Evolutionary conservation across 2,329 filamentous ascomycete species (phyloP).

Genomic region (Calonectria ilicicola): DNA sequence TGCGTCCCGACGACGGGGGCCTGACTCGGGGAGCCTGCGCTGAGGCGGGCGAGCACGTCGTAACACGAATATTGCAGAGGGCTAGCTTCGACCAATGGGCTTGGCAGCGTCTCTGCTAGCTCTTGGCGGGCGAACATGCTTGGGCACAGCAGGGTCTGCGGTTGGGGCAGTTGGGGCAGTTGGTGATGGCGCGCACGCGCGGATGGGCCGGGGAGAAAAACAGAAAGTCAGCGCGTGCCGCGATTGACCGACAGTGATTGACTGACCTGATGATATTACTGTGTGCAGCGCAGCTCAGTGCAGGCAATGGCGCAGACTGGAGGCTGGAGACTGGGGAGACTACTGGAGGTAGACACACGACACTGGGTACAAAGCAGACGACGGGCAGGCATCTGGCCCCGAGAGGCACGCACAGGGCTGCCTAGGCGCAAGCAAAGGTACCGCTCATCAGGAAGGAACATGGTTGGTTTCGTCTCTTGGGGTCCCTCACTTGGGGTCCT

Average conservation of each 20-base stretch:
- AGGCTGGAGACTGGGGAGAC: background rate
- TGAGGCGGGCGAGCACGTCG: background rate
- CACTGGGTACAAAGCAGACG: background rate
- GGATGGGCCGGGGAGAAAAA: constrained; percentile 13
- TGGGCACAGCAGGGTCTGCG: background rate
- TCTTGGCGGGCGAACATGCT: background rate
- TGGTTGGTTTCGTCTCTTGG: constrained; percentile 17
- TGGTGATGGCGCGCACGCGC: constrained; percentile 2
- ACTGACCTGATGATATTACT: background rate
- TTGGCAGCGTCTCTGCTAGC: background rate
- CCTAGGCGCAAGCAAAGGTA: background rate
- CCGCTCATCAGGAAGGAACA: background rate
- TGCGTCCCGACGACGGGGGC: constrained; percentile 1
- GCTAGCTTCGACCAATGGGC: background rate
- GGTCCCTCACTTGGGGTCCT: background rate
- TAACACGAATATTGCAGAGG: constrained; percentile 1
- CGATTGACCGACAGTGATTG: background rate
- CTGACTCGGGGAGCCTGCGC: background rate
- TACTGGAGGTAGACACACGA: background rate
- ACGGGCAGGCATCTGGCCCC: background rate
- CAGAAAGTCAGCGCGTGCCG: background rate
- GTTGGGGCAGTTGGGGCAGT: background rate
- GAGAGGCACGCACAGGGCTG: constrained; percentile 12
- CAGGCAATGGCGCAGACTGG: background rate
- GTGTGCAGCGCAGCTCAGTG: no score